Conservation (phyloP, 2,329 filamentous ascomycete genomes). For the Monosporascus sp. region DNA sequence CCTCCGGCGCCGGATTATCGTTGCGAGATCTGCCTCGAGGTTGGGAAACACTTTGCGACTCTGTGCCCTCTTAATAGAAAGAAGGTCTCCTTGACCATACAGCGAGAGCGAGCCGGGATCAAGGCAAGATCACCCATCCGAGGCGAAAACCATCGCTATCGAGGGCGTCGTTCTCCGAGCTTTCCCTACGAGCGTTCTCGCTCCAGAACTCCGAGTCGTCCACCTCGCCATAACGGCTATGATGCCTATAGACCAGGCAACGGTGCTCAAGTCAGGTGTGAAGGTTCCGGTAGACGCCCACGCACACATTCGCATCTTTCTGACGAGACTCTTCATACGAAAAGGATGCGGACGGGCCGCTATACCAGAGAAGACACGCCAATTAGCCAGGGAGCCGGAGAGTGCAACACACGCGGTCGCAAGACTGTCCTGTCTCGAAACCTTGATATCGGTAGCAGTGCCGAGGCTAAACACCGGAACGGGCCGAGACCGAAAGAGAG, state of each 20-base stretch:
- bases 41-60: slow-evolving; percentile 29
- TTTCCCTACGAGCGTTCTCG: slow-evolving; percentile 4
- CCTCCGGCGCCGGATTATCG: slow-evolving; percentile 24
- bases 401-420: not conserved
- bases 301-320: not conserved
- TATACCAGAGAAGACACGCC: not conserved
- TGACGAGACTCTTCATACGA: slow-evolving; percentile 12
- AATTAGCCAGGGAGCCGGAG: not conserved
- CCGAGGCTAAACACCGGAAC: not conserved
- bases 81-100: slow-evolving; percentile 27
- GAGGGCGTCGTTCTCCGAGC: slow-evolving; percentile 9
- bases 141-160: slow-evolving; percentile 1
- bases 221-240: not conserved
- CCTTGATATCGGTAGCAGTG: not conserved
- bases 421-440: not conserved
- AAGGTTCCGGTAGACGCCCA: not conserved
- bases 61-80: slow-evolving; percentile 33
- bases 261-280: slow-evolving; percentile 1
- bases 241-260: slow-evolving; percentile 7
- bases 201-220: slow-evolving; percentile 3
- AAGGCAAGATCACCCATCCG: not conserved
- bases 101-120: slow-evolving; percentile 18
- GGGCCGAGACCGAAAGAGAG: not conserved
- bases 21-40: slow-evolving; percentile 29
- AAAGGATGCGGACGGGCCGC: slow-evolving; percentile 5